Evolutionary conservation across 345 rosid genomes (phyloP).

Genomic region (Noccaea caerulescens): DNA sequence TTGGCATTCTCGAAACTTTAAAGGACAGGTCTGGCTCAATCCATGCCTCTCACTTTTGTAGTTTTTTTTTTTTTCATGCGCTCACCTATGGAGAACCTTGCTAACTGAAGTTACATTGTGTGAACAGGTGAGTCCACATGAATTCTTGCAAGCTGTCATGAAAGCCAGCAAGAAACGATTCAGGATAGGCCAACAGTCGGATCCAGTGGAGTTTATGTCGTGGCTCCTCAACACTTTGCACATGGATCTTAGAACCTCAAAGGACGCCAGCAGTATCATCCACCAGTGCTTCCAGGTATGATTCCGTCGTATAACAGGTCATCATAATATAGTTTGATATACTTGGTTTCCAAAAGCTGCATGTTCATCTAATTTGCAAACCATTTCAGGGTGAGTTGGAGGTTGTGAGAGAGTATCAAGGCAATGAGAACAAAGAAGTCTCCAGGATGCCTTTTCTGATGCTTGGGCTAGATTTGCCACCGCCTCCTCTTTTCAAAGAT

Average conservation of each 20-base stretch:
- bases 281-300: slow-evolving; percentile 91
- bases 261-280: slow-evolving; percentile 73
- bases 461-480: slow-evolving; percentile 99
- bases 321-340: not conserved
- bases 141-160: slow-evolving; percentile 98
- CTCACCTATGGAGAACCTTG: slow-evolving; percentile 6
- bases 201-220: slow-evolving; percentile 94
- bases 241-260: slow-evolving; percentile 64
- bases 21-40: slow-evolving; percentile 79
- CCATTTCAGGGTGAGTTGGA: slow-evolving; percentile 80
- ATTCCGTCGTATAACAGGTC: slow-evolving; percentile 5
- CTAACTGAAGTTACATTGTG: slow-evolving; percentile 15
- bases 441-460: slow-evolving; percentile 89
- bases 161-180: slow-evolving; percentile 87
- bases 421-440: slow-evolving; percentile 56
- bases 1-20: slow-evolving; percentile 96
- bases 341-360: not conserved
- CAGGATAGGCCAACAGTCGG: slow-evolving; percentile 89
- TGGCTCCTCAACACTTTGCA: slow-evolving; percentile 98
- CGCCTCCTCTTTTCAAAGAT: slow-evolving; percentile 95
- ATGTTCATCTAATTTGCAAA: slow-evolving; percentile 5
- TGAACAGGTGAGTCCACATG: slow-evolving; percentile 96
- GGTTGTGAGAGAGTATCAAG: slow-evolving; percentile 78
- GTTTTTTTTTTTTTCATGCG: not conserved
- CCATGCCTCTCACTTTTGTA: slow-evolving; percentile 6